Base-by-base conservation (phyloP, 345 rosid species). In the Limnanthes douglasii region DNA sequence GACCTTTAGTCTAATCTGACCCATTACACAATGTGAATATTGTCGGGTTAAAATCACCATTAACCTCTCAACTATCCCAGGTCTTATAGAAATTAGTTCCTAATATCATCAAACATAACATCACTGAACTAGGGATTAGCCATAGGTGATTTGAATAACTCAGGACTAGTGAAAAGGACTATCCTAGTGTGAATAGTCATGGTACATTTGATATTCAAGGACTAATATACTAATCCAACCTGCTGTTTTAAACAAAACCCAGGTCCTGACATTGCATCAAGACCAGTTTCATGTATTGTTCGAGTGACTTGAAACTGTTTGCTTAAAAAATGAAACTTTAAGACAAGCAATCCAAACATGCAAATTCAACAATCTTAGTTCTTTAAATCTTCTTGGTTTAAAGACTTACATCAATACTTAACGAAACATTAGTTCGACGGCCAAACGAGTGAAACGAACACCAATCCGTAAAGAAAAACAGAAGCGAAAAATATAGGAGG, bases 401-500 rank as follows among this genome's bases (percentile, higher is more conserved):
- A 28, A 28, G 10, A 25, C 6, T 5, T 25, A 8, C 29, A 25
- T 25, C 2, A 28, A 3, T n/a, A 15, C n/a, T 3, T 7, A 28
- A 15, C 5, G 11, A 28, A 10, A 11, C 38, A 8, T 2, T n/a
- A 34, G 7, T 1, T 33, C 3, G 15, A 12, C 15, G 7, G 1
- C 15, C 10, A 33, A 34, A 2, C 21, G 6, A 8, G 8, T 4
- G 9, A 16, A 18, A 11, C 29, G 10, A 25, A 11, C 40, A 39
- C 15, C 8, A 34, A 36, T 37, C 36, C 43, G 27, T n/a, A 16
- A 29, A 8, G 18, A 27, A 31, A 41, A 15, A 45, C 30, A 51
- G 1, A 15, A n/a, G 10, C 30, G 8, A 46, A 11, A 24, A 21
- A 49, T 11, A 28, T 4, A 2, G 3, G 30, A 34, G 13, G 12